phyloP scores from a whole-genome alignment of 352 stramenopile genomes.

The Globisporangium sylvaticum region DNA sequence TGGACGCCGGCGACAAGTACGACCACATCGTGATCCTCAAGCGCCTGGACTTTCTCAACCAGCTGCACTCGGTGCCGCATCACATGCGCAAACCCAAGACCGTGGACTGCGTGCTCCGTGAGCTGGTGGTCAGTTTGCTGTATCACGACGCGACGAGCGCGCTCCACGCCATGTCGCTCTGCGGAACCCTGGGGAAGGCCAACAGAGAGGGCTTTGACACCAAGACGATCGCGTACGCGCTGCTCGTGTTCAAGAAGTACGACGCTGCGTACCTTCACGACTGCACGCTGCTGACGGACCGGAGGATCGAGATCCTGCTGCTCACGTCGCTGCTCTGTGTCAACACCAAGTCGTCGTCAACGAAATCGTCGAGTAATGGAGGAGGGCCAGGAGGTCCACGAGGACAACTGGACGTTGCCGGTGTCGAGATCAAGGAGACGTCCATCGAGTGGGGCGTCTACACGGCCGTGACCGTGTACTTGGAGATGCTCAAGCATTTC shows the following conservation, averaged over 20 bases:
- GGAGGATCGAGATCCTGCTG: conserved; percentile 48
- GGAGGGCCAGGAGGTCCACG: background rate
- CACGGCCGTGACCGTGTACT: conserved; percentile 35
- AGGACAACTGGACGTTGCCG: conserved; percentile 5
- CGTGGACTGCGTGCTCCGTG: conserved; percentile 40
- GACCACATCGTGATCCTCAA: conserved; percentile 21
- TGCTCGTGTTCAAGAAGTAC: conserved; percentile 52
- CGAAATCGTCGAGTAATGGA: background rate
- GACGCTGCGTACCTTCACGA: conserved; percentile 30
- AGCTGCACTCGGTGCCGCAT: conserved; percentile 31
- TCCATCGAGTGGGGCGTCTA: conserved; percentile 50
- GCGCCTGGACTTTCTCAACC: conserved; percentile 23
- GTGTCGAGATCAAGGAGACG: conserved; percentile 25
- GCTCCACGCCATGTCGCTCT: conserved; percentile 20
- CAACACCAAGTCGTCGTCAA: conserved; percentile 11
- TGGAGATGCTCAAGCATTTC: conserved; percentile 55
- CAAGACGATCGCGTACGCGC: conserved; percentile 50
- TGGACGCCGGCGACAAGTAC: conserved; percentile 18
- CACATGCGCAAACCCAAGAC: conserved; percentile 23
- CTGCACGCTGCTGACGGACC: conserved; percentile 31
- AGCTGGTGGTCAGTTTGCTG: conserved; percentile 43
- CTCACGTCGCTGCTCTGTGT: conserved; percentile 49
- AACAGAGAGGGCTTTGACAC: conserved; percentile 32
- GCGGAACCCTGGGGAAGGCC: conserved; percentile 28
- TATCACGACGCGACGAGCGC: conserved; percentile 34